Evolutionary conservation across 495 filamentous ascomycete species (phyloP).

Genomic region (Penicillium canariense): DNA sequence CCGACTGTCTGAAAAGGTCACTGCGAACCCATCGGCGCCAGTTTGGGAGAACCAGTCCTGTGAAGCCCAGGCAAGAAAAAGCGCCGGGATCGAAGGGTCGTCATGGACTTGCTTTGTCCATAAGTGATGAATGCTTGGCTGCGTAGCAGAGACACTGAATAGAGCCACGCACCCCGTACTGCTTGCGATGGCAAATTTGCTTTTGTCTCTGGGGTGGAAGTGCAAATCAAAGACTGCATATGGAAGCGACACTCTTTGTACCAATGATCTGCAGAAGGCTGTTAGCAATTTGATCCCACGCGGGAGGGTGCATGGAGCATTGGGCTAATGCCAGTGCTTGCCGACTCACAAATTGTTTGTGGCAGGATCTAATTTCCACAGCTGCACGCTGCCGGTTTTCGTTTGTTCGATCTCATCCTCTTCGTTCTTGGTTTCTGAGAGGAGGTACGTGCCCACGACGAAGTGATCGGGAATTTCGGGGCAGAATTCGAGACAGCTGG

Average conservation of each 20-base stretch:
- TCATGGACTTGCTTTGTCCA: conserved; percentile 41
- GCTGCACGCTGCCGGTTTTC: conserved; percentile 69
- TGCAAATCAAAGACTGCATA: conserved; percentile 83
- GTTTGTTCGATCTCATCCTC: conserved; percentile 45
- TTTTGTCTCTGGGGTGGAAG: conserved; percentile 61
- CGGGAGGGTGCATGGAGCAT: neutral
- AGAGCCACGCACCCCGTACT: conserved; percentile 69
- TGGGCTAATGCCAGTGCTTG: neutral
- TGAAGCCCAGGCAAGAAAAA: conserved; percentile 72
- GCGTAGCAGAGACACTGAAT: conserved; percentile 43
- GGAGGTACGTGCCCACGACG: conserved; percentile 81
- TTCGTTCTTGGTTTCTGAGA: conserved; percentile 51
- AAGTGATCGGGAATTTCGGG: conserved; percentile 63
- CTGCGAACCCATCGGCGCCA: conserved; percentile 51
- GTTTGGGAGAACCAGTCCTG: conserved; percentile 32
- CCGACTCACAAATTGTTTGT: conserved; percentile 49
- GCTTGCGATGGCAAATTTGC: conserved; percentile 64
- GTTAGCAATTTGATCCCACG: too few relatives aligned
- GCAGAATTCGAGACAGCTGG: conserved; percentile 83
- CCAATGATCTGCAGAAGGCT: conserved; percentile 25
- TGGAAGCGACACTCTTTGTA: conserved; percentile 51
- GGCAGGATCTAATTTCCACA: conserved; percentile 55
- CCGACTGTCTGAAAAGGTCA: conserved; percentile 66
- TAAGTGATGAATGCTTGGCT: conserved; percentile 29
- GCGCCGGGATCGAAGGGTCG: conserved; percentile 57